Percentiles rank a stretch among this genome's conserved stretches.
These are phyloP conservation scores for Fistulina hepatica DNA, from an alignment of 1,284 basidiomycete species.

Conservation along the genomic window DNA sequence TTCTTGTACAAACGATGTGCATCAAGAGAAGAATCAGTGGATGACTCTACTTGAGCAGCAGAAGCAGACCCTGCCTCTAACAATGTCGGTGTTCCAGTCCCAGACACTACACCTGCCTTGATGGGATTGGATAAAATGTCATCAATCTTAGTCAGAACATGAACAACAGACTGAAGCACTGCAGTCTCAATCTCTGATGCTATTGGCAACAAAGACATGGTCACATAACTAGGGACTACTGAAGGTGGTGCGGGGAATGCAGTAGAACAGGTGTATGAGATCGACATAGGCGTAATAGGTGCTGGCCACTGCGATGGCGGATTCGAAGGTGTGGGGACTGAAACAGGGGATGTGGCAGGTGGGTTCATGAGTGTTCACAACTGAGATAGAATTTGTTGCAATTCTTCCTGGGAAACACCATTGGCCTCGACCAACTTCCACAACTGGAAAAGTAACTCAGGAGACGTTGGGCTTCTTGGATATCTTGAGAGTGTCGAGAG, in stretches of 20 bases:
- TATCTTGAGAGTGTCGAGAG: no score
- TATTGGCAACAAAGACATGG: no score
- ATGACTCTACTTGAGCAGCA: conserved; percentile 24
- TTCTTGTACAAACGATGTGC: conserved; percentile 54
- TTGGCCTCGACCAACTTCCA: conserved; percentile 63
- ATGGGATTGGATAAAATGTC: conserved; percentile 56
- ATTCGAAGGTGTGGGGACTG: conserved; percentile 19
- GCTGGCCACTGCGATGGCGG: conserved; percentile 8
- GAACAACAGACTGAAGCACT: no score
- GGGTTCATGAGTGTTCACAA: conserved; percentile 55
- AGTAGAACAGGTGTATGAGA: conserved; percentile 16
- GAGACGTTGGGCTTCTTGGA: no score
- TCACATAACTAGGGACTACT: no score
- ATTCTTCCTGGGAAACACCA: conserved; percentile 69
- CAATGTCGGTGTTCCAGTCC: conserved; percentile 37
- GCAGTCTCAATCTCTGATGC: conserved; percentile 19
- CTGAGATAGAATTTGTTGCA: conserved; percentile 71
- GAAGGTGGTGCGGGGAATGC: conserved; percentile 20
- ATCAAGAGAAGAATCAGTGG: conserved; percentile 24
- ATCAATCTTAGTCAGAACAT: conserved; percentile 40
- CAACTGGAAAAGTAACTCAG: conserved; percentile 43
- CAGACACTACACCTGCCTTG: conserved; percentile 61
- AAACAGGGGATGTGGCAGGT: conserved; percentile 27
- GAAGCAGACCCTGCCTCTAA: conserved; percentile 30
- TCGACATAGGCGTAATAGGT: conserved; percentile 20